Conservation (phyloP, 352 stramenopile genomes). For the Phytopythium helicoides region DNA sequence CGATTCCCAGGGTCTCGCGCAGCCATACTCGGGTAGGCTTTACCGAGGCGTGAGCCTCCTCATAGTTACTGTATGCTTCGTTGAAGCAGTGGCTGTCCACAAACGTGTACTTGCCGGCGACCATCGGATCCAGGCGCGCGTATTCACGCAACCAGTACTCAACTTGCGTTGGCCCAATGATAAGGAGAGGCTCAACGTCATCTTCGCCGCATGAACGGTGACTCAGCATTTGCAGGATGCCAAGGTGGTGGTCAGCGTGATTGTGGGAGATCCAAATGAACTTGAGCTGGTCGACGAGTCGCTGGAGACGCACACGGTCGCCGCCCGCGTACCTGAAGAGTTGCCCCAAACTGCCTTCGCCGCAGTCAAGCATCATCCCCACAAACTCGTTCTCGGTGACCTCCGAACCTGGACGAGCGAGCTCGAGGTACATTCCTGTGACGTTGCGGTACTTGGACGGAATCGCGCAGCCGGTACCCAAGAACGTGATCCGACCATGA, state of each 20-base stretch:
- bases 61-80: slow-evolving; percentile 25
- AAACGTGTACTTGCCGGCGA: slow-evolving; percentile 87
- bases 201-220: slow-evolving; percentile 31
- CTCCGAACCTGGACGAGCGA: slow-evolving; percentile 24
- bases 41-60: slow-evolving; percentile 24
- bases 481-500: slow-evolving; percentile 88
- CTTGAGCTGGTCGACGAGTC: slow-evolving; percentile 71
- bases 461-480: slow-evolving; percentile 96
- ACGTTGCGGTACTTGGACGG: slow-evolving; percentile 99
- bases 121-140: slow-evolving; percentile 60
- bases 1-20: slow-evolving; percentile 35
- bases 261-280: slow-evolving; percentile 98
- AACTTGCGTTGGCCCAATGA: slow-evolving; percentile 92
- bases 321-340: slow-evolving; percentile 67
- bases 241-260: slow-evolving; percentile 97
- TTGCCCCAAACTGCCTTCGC: slow-evolving; percentile 96
- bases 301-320: slow-evolving; percentile 31
- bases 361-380: slow-evolving; percentile 93
- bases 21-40: slow-evolving; percentile 43
- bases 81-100: slow-evolving; percentile 88
- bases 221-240: slow-evolving; percentile 89
- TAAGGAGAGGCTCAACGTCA: slow-evolving; percentile 66
- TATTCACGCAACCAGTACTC: slow-evolving; percentile 93
- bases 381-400: slow-evolving; percentile 11
- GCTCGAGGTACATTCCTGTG: slow-evolving; percentile 91